Percentiles rank a stretch among this genome's conserved stretches.
Conservation (phyloP, 1,139 yeast genomes). For the Candida sp. region DNA sequence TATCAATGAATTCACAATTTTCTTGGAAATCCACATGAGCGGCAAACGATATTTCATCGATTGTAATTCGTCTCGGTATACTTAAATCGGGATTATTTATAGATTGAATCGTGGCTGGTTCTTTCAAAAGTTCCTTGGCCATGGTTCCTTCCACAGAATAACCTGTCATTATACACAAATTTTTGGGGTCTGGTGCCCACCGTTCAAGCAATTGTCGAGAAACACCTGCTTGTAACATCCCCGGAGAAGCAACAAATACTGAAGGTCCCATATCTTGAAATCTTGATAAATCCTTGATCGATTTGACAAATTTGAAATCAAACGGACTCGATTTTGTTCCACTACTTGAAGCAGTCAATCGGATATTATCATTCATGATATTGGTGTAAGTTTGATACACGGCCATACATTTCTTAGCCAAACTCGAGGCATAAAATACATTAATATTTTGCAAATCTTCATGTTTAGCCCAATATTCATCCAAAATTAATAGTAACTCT, state of each 20-base stretch:
- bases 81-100: constrained; percentile 72
- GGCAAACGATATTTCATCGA: constrained; percentile 97
- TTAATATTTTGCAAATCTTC: constrained; percentile 80
- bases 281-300: constrained; percentile 73
- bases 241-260: constrained; percentile 95
- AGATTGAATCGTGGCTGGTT: constrained; percentile 88
- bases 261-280: constrained; percentile 96
- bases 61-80: constrained; percentile 81
- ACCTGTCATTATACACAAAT: constrained; percentile 87
- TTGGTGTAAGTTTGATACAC: constrained; percentile 95
- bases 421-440: constrained; percentile 86
- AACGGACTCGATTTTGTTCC: constrained; percentile 66
- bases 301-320: constrained; percentile 81
- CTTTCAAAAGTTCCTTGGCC: constrained; percentile 87
- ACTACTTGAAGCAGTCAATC: constrained; percentile 60
- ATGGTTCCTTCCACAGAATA: constrained; percentile 98
- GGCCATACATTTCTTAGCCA: constrained; percentile 96
- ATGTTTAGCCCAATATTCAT: constrained; percentile 90
- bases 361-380: constrained; percentile 93
- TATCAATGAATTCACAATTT: constrained; percentile 85
- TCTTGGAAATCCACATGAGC: constrained; percentile 98
- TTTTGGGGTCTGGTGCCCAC: constrained; percentile 98
- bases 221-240: constrained; percentile 96
- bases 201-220: constrained; percentile 87
- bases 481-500: constrained; percentile 81